Conservation (phyloP, 73 alveolate genomes). For the Tetrahymena elliotti region DNA sequence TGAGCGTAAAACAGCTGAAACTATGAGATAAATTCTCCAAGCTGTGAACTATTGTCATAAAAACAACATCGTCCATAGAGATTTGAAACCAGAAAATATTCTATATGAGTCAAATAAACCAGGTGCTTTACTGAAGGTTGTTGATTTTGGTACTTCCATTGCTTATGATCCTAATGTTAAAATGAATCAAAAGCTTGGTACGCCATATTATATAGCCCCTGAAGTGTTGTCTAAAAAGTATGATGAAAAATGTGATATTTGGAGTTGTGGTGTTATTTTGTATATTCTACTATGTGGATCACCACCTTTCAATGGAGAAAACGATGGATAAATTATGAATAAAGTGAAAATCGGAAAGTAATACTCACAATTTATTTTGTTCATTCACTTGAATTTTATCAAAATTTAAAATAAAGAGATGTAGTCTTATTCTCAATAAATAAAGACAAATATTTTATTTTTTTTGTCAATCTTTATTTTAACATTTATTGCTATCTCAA, state of each 20-base stretch:
- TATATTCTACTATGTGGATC: slow-evolving; percentile 65
- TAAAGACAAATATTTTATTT: no score
- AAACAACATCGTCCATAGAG: slow-evolving; percentile 66
- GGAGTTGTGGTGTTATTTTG: slow-evolving; percentile 74
- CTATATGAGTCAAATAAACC: slow-evolving; percentile 38
- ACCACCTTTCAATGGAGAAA: slow-evolving; percentile 65
- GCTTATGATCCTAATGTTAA: slow-evolving; percentile 35
- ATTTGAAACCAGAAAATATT: slow-evolving; percentile 67
- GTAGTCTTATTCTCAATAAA: no score
- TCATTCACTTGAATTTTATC: background rate
- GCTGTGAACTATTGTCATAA: slow-evolving; percentile 73
- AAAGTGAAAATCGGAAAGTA: slow-evolving; percentile 50
- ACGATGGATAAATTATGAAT: slow-evolving; percentile 56
- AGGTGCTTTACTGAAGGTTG: slow-evolving; percentile 27
- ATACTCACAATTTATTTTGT: slow-evolving; percentile 7
- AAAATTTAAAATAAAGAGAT: no score
- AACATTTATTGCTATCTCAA: no score
- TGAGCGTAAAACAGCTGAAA: slow-evolving; percentile 58
- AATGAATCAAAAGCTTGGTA: slow-evolving; percentile 46
- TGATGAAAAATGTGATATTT: slow-evolving; percentile 74
- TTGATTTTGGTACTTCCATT: slow-evolving; percentile 41
- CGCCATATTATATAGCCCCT: slow-evolving; percentile 55
- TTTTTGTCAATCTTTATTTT: no score
- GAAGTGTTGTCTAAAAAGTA: slow-evolving; percentile 62
- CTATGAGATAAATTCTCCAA: slow-evolving; percentile 55